phyloP scores from a whole-genome alignment of 495 filamentous ascomycete genomes.

The Talaromyces trachyspermus region DNA sequence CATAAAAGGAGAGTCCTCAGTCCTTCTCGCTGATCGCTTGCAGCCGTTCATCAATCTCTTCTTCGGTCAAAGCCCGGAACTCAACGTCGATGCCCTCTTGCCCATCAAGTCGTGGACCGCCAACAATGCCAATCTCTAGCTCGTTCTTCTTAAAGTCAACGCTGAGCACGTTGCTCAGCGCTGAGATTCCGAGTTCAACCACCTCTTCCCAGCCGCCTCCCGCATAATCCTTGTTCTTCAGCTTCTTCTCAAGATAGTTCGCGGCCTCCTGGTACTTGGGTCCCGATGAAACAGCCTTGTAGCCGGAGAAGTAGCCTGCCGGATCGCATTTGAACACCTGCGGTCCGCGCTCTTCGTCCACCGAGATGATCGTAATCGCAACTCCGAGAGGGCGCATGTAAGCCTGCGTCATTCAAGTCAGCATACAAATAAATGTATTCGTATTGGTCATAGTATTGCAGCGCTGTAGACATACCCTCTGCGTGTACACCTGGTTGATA shows the following conservation, averaged over 20 bases:
- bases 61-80: constrained; percentile 88
- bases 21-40: constrained; percentile 98
- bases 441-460: constrained; percentile 8
- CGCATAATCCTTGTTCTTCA: constrained; percentile 97
- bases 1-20: constrained; percentile 37
- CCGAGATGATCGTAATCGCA: constrained; percentile 85
- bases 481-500: constrained; percentile 98
- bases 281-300: constrained; percentile 94
- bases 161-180: constrained; percentile 89
- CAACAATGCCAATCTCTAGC: constrained; percentile 94
- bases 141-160: constrained; percentile 99
- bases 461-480: constrained; percentile 57
- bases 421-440: not conserved
- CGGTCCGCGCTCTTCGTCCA: constrained; percentile 88
- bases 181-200: constrained; percentile 89
- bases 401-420: constrained; percentile 48
- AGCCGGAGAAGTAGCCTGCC: constrained; percentile 93
- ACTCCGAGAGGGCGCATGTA: constrained; percentile 98
- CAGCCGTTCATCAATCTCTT: constrained; percentile 96
- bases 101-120: constrained; percentile 70
- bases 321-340: constrained; percentile 98
- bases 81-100: constrained; percentile 66
- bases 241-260: constrained; percentile 97
- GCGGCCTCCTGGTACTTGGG: constrained; percentile 98
- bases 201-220: constrained; percentile 95